A percentile compares a stretch with the other conserved stretches of the same genome.
Evolutionary conservation across 129 eudicot genomes (phyloP).

Genomic region (Erigeron canadensis): DNA sequence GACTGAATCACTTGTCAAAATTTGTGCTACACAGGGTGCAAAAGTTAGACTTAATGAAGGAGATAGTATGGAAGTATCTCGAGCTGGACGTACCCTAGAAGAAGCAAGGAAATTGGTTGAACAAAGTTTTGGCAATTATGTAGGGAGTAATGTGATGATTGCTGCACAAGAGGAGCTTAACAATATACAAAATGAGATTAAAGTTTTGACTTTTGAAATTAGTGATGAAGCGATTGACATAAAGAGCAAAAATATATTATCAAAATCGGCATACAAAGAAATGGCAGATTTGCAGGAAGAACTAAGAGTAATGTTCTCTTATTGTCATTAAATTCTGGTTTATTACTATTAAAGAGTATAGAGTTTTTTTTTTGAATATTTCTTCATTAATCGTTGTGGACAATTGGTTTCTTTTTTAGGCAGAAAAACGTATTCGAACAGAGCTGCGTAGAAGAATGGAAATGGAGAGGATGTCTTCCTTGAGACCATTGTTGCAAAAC

Average conservation of each 20-base stretch:
- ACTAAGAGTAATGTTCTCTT: constrained; percentile 50
- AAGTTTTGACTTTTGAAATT: constrained; percentile 62
- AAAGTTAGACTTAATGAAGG: constrained; percentile 62
- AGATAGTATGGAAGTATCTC: constrained; percentile 48
- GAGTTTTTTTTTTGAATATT: neutral
- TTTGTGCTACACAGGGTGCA: constrained; percentile 64
- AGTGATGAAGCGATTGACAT: constrained; percentile 89
- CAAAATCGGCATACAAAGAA: constrained; percentile 72
- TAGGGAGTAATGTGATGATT: constrained; percentile 95
- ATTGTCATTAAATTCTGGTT: neutral
- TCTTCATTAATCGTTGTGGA: neutral
- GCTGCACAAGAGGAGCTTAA: constrained; percentile 95
- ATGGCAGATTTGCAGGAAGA: constrained; percentile 84
- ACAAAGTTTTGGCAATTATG: constrained; percentile 97
- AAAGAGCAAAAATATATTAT: constrained; percentile 64
- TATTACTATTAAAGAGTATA: neutral
- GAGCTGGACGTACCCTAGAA: constrained; percentile 80
- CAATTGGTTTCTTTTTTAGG: constrained; percentile 40
- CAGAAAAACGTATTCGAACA: constrained; percentile 67
- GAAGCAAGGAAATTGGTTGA: constrained; percentile 97
- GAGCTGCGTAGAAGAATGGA: constrained; percentile 74
- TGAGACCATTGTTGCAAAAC: constrained; percentile 65
- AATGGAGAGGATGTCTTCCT: constrained; percentile 69
- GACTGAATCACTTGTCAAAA: constrained; percentile 20
- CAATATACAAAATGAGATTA: constrained; percentile 75